phyloP scores from a whole-genome alignment of 2,329 filamentous ascomycete genomes.

The Aschersonia sp. region DNA sequence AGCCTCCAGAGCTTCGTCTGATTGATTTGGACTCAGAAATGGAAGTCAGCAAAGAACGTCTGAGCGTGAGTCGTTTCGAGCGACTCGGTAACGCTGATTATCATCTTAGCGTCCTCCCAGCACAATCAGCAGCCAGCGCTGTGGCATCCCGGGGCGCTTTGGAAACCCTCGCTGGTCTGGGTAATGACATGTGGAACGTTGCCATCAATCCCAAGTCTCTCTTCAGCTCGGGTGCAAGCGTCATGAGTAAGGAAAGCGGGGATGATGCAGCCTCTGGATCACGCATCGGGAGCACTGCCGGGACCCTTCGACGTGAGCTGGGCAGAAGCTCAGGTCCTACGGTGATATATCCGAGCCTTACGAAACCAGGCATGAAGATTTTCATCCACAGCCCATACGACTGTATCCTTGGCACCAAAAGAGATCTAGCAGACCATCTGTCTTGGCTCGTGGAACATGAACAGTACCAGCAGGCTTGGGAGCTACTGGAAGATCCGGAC shows the following conservation, averaged over 20 bases:
- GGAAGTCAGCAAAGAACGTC: constrained; percentile 73
- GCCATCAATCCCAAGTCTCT: constrained; percentile 77
- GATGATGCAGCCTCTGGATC: constrained; percentile 39
- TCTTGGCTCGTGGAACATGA: constrained; percentile 72
- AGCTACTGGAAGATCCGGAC: constrained; percentile 77
- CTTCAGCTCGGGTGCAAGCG: constrained; percentile 75
- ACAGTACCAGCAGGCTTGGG: constrained; percentile 77
- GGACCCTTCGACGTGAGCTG: constrained; percentile 13
- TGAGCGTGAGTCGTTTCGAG: constrained; percentile 78
- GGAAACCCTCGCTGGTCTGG: constrained; percentile 58
- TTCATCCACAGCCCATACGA: constrained; percentile 96
- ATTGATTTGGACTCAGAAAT: constrained; percentile 82
- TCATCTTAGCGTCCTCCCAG: constrained; percentile 72
- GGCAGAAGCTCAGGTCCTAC: constrained; percentile 11
- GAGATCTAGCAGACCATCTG: constrained; percentile 75
- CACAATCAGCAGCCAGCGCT: constrained; percentile 50
- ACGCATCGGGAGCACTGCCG: constrained; percentile 21
- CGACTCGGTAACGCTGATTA: constrained; percentile 81
- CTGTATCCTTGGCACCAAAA: constrained; percentile 80
- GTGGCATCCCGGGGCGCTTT: constrained; percentile 56
- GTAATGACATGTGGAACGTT: constrained; percentile 76
- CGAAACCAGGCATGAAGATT: constrained; percentile 51
- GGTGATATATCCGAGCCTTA: constrained; percentile 36
- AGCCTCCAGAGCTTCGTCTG: constrained; percentile 77
- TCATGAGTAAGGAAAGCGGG: constrained; percentile 46